Evolutionary conservation across 371 early-diverging fungal species (phyloP), one percentile per base, ranked within the genome.

Genomic region (Syncephalastrum racemosum): DNA sequence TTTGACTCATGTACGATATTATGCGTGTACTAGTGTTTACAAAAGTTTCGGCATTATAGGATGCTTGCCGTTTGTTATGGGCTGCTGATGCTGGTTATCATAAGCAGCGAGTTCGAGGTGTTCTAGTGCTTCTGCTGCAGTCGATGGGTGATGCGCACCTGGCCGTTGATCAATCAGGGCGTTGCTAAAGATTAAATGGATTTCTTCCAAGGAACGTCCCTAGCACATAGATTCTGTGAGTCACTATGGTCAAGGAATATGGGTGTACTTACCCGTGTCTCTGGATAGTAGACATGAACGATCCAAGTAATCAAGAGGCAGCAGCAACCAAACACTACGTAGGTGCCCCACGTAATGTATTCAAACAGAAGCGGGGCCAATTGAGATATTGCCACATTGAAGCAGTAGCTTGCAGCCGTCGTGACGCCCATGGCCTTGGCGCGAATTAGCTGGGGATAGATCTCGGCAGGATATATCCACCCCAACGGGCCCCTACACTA

Each of bases 401-500:
- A 83, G 40, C 78, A 67, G 90, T 93, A 91, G 76, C 91, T 93
- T 55, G 92, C 75, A 7, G 92, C 84, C 24, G 95, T 94, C 41
- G 90, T 85, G 25, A 91, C 60, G 43, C 88, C 89, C 62, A 89
- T 85, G 48, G 88, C 94, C 73, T 91, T 92, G 60, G 89, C 82
- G 43, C 87, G 82, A 54, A 86, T 71, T 39, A 82, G 73, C 51
- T 81, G 76, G n/a, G 91, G 89, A 71, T 81, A 90, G 58, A 90
- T 90, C 67, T 95, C 96, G 20, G 92, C 83, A 45, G 93, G 93
- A 70, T 92, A 92, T 59, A 90, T 85, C 95, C 95, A 95, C 23
- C 88, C 91, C 50, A 91, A 73, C n/a, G 95, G 94, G 4, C 94
- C 94, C 91, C 92, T 53, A 44, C 13, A 13, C 22, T 14, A 50